These are phyloP conservation scores for Capsicum pubescens DNA, from an alignment of 257 asterid species.

Conservation along the genomic window DNA sequence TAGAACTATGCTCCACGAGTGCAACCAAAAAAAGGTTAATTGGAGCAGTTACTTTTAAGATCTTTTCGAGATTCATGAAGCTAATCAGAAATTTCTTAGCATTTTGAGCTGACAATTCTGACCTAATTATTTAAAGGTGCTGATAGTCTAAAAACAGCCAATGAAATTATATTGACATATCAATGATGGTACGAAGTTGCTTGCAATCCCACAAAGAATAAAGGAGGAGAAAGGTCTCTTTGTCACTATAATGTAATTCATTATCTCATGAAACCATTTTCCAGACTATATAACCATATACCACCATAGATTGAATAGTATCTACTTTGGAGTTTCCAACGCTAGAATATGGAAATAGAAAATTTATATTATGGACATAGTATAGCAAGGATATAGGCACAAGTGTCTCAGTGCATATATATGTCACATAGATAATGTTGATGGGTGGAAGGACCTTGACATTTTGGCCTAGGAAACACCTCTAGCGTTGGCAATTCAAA, in stretches of 20 bases:
- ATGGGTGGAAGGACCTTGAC: not conserved
- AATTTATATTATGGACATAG: not conserved
- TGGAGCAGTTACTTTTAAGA: not conserved
- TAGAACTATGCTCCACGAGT: not conserved
- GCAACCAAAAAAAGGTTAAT: not conserved
- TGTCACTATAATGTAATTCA: not conserved
- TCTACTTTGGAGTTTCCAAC: not conserved
- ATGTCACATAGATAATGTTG: not conserved
- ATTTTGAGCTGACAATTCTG: not conserved
- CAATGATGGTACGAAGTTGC: not conserved
- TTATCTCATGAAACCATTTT: constrained; percentile 12
- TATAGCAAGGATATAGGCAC: not conserved
- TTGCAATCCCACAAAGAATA: not conserved
- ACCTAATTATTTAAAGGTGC: not conserved
- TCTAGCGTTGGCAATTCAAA: constrained; percentile 6
- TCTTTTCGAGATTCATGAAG: not conserved
- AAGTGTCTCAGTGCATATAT: not conserved
- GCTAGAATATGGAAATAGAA: constrained; percentile 2
- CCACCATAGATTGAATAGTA: constrained; percentile 9
- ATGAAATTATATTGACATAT: not conserved
- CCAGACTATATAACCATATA: not conserved
- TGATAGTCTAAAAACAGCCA: not conserved
- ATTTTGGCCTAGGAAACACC: constrained; percentile 16
- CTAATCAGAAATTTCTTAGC: constrained; percentile 14
- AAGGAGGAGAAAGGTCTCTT: not conserved